A percentile compares a stretch with the other conserved stretches of the same genome.
Conservation (phyloP, 1,284 basidiomycete genomes). For the Boletus smithii region DNA sequence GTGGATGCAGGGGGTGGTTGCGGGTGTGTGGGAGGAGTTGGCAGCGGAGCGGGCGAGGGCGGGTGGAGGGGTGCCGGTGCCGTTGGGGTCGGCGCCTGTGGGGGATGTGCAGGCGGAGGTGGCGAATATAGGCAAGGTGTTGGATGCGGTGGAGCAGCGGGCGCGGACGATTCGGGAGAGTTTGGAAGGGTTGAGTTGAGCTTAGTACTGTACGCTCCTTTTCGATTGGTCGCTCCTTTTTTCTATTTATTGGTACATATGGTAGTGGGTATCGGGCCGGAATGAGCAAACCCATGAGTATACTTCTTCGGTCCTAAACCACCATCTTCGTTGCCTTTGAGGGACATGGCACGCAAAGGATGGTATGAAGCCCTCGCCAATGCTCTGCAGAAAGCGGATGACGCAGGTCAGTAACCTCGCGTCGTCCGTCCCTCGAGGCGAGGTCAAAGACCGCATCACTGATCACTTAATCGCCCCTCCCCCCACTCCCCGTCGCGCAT, state of each 20-base stretch:
- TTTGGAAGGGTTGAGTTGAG: slow-evolving; percentile 23
- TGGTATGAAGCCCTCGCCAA: slow-evolving; percentile 51
- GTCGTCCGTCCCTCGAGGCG: no score
- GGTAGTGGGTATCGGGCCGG: no score
- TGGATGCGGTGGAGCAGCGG: slow-evolving; percentile 58
- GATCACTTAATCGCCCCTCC: no score
- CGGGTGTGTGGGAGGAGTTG: slow-evolving; percentile 67
- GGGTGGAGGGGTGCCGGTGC: slow-evolving; percentile 13
- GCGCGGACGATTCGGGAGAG: slow-evolving; percentile 44
- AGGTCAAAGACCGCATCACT: no score
- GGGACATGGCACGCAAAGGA: slow-evolving; percentile 21
- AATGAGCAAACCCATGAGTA: no score
- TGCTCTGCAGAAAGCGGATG: slow-evolving; percentile 42
- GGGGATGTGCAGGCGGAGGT: slow-evolving; percentile 49
- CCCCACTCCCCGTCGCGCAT: no score
- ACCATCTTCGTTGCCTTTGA: no score
- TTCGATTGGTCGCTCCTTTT: no score
- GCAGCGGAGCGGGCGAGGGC: slow-evolving; percentile 36
- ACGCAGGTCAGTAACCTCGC: slow-evolving; percentile 16
- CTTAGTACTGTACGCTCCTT: no score
- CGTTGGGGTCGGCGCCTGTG: slow-evolving; percentile 18
- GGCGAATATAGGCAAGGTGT: slow-evolving; percentile 43
- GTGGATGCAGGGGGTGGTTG: slow-evolving; percentile 69
- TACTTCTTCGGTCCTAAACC: no score
- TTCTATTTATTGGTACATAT: no score